A percentile compares a stretch with the other conserved stretches of the same genome.
These are phyloP conservation scores for Eucalyptus sp. DNA, from an alignment of 345 rosid species.

Conservation along the genomic window DNA sequence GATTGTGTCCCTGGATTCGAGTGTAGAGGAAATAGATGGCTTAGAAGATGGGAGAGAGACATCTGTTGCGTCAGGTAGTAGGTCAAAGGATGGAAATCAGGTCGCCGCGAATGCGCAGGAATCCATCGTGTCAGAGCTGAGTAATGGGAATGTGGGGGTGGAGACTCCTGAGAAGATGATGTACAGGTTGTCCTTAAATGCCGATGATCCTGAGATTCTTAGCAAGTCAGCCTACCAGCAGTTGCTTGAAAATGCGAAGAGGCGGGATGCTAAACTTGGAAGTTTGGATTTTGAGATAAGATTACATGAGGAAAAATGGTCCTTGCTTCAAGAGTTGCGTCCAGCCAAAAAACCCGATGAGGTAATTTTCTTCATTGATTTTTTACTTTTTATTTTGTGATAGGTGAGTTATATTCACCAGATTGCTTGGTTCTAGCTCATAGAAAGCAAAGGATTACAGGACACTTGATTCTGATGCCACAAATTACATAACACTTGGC, in stretches of 20 bases:
- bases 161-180: constrained; percentile 32
- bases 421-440: not conserved
- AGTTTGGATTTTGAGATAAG: constrained; percentile 48
- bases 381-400: not conserved
- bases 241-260: constrained; percentile 44
- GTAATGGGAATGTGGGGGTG: constrained; percentile 15
- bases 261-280: constrained; percentile 30
- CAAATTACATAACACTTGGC: not conserved
- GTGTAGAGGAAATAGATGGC: constrained; percentile 30
- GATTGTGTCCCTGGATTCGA: constrained; percentile 43
- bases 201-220: constrained; percentile 13
- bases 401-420: not conserved
- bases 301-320: constrained; percentile 32
- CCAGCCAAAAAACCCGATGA: constrained; percentile 32
- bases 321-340: constrained; percentile 18
- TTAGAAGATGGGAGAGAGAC: constrained; percentile 21
- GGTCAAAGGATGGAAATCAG: constrained; percentile 11
- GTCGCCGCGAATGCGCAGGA: constrained; percentile 2
- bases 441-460: not conserved
- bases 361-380: constrained; percentile 19
- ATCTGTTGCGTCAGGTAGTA: not conserved
- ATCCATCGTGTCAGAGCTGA: constrained; percentile 28
- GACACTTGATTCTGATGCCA: not conserved
- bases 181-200: constrained; percentile 26
- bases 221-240: constrained; percentile 43